phyloP scores from a whole-genome alignment of 2,329 filamentous ascomycete species.

The Colletotrichum chlorophyti region DNA sequence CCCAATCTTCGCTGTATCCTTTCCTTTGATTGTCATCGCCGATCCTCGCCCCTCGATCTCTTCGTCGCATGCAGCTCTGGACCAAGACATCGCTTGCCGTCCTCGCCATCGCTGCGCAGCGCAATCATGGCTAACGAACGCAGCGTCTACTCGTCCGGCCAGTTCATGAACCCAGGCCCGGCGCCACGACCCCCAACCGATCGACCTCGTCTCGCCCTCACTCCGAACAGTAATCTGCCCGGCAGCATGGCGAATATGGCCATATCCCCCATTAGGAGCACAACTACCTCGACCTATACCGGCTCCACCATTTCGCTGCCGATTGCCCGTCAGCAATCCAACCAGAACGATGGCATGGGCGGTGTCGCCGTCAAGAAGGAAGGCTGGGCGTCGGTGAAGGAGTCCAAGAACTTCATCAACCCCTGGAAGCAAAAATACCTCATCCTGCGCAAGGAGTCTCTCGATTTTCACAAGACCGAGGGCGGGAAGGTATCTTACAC shows the following conservation, averaged over 20 bases:
- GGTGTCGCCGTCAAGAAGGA: slow-evolving; percentile 80
- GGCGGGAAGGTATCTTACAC: slow-evolving; percentile 87
- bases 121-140: slow-evolving; percentile 36
- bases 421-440: slow-evolving; percentile 91
- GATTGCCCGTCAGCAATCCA: slow-evolving; percentile 67
- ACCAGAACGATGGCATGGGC: slow-evolving; percentile 67
- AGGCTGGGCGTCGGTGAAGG: slow-evolving; percentile 86
- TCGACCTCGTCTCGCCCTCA: slow-evolving; percentile 81
- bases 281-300: slow-evolving; percentile 71
- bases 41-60: neutral
- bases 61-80: slow-evolving; percentile 27
- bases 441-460: slow-evolving; percentile 87
- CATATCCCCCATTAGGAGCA: slow-evolving; percentile 73
- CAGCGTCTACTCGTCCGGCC: slow-evolving; percentile 65
- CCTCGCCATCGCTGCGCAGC: slow-evolving; percentile 18
- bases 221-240: slow-evolving; percentile 75
- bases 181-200: slow-evolving; percentile 89
- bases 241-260: slow-evolving; percentile 83
- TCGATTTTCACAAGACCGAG: slow-evolving; percentile 94
- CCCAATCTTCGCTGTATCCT: neutral
- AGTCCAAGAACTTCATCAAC: slow-evolving; percentile 85
- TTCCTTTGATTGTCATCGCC: slow-evolving; percentile 9
- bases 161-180: slow-evolving; percentile 97
- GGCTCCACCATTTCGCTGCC: slow-evolving; percentile 77
- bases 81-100: slow-evolving; percentile 6